These are phyloP conservation scores for Kondoa malvinella DNA, from an alignment of 768 basidiomycete genomes.

Conservation along the genomic window DNA sequence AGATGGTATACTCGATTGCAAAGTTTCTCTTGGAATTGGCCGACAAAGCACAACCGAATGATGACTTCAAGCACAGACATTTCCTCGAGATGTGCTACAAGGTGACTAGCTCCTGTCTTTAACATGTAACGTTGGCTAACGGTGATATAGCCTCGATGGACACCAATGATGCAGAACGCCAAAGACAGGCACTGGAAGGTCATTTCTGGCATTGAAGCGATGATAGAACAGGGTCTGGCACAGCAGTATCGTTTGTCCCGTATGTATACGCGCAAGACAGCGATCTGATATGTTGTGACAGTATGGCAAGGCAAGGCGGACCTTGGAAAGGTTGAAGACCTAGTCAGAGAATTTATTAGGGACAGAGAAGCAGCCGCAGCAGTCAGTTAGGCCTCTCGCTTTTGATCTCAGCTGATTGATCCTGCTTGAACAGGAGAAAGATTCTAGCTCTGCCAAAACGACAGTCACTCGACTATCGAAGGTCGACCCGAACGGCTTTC, in stretches of 20 bases:
- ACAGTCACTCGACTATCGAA: background rate
- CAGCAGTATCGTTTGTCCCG: background rate
- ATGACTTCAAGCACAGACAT: background rate
- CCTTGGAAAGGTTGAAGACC: background rate
- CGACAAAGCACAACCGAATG: background rate
- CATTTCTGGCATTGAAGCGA: background rate
- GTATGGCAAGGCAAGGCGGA: background rate
- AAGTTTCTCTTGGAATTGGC: background rate
- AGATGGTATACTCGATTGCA: background rate
- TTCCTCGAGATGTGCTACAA: background rate
- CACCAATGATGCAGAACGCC: background rate
- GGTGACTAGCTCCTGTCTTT: background rate
- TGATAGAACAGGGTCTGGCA: background rate
- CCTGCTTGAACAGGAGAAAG: too few species aligned
- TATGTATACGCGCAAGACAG: background rate
- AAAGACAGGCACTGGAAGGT: background rate
- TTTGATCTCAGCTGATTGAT: too few species aligned
- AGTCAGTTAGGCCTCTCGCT: too few species aligned
- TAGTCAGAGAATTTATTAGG: background rate
- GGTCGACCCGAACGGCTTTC: background rate
- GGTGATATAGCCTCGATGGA: background rate
- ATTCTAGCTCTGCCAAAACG: too few species aligned
- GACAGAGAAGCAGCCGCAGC: too few species aligned
- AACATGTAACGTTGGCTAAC: background rate
- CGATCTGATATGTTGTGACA: background rate